Percentiles rank a stretch among this genome's conserved stretches.
phyloP scores from a whole-genome alignment of 2,329 filamentous ascomycete genomes.

The Decorospora gaudefroyi region DNA sequence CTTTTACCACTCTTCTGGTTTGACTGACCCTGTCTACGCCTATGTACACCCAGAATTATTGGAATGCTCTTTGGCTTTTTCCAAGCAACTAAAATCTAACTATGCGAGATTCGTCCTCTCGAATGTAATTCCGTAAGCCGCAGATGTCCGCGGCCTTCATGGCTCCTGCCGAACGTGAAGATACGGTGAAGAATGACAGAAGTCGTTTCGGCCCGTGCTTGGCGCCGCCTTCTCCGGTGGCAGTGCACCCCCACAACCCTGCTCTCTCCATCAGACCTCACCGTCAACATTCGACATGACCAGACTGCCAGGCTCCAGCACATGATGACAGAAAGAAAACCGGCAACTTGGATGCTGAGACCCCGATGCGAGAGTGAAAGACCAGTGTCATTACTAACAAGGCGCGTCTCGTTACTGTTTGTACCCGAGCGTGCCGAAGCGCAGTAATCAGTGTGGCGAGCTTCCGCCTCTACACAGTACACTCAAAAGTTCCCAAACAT shows the following conservation, averaged over 20 bases:
- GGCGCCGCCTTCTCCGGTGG: too few relatives aligned
- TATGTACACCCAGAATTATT: too few relatives aligned
- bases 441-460: not conserved
- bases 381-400: too few relatives aligned
- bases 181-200: conserved; percentile 1
- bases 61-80: too few relatives aligned
- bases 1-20: conserved; percentile 7
- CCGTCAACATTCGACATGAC: not conserved
- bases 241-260: not conserved
- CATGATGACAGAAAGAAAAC: not conserved
- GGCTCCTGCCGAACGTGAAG: not conserved
- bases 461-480: conserved; percentile 1
- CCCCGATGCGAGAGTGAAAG: too few relatives aligned
- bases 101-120: too few relatives aligned
- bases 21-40: too few relatives aligned
- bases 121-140: too few relatives aligned
- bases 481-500: too few relatives aligned
- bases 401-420: not conserved
- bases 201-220: conserved; percentile 2
- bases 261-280: not conserved
- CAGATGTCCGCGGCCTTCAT: not conserved
- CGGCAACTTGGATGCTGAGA: too few relatives aligned
- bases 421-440: not conserved
- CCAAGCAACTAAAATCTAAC: too few relatives aligned
- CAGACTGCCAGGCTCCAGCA: too few relatives aligned